These are phyloP conservation scores for Beauveria medogensis DNA, from an alignment of 2,329 filamentous ascomycete species.

Conservation along the genomic window DNA sequence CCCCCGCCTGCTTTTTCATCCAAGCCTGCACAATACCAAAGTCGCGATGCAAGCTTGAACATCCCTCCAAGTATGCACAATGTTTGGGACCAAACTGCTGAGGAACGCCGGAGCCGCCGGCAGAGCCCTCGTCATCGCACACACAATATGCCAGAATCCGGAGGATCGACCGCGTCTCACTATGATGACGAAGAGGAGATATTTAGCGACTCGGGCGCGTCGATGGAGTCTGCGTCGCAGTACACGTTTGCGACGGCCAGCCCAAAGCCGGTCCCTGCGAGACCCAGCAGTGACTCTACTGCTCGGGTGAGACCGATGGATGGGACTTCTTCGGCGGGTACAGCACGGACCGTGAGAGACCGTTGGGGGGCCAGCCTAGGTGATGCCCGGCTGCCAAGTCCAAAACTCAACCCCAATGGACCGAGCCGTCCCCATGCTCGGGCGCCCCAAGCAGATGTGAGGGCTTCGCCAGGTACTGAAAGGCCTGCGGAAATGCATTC, in stretches of 20 bases:
- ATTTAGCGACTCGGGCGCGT: not conserved
- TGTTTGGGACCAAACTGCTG: not conserved
- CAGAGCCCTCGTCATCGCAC: not conserved
- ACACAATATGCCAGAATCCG: not conserved
- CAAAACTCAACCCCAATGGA: not conserved
- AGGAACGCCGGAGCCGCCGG: not conserved
- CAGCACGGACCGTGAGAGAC: not conserved
- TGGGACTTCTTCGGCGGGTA: no score
- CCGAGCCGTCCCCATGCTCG: not conserved
- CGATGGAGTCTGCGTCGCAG: not conserved
- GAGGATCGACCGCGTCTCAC: not conserved
- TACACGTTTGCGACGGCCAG: not conserved
- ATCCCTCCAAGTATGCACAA: no score
- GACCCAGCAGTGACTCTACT: not conserved
- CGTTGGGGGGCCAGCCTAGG: not conserved
- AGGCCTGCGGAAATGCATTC: not conserved
- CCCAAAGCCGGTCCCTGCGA: not conserved
- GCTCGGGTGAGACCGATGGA: not conserved
- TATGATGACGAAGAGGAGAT: not conserved
- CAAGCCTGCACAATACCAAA: not conserved
- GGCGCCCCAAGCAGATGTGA: not conserved
- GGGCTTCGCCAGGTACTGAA: not conserved
- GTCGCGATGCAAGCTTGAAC: no score
- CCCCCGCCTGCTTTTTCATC: not conserved
- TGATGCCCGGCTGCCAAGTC: not conserved